phyloP scores from a whole-genome alignment of 306 rosid genomes.

The Corylus heterophylla region DNA sequence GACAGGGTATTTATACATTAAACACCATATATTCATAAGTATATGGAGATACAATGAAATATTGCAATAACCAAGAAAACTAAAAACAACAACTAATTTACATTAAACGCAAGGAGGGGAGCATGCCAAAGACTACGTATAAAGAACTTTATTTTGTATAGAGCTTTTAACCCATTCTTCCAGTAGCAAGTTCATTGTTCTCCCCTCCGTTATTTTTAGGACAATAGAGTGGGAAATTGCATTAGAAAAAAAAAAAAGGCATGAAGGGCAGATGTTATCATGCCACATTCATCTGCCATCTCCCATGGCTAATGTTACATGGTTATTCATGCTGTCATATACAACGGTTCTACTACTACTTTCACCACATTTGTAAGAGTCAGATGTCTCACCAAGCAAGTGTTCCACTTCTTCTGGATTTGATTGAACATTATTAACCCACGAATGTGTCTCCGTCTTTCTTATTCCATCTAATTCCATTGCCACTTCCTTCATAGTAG shows the following conservation, averaged over 20 bases:
- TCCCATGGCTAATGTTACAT: not conserved
- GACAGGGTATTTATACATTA: no score
- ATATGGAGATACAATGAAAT: not conserved
- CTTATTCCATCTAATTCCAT: constrained; percentile 29
- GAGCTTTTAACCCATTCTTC: not conserved
- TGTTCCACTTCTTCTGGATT: not conserved
- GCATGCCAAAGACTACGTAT: no score
- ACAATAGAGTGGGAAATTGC: no score
- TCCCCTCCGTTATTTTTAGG: no score
- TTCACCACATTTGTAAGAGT: not conserved
- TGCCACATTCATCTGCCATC: not conserved
- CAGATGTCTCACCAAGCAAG: not conserved
- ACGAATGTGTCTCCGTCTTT: not conserved
- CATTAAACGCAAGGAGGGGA: no score
- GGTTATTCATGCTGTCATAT: not conserved
- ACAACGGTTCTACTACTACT: not conserved
- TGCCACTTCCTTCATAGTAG: constrained; percentile 39
- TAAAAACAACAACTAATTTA: not conserved
- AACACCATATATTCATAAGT: no score
- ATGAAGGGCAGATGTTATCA: no score
- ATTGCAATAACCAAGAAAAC: not conserved
- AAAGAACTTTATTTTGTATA: no score
- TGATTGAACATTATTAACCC: not conserved
- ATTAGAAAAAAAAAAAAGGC: no score
- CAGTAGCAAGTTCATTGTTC: not conserved